phyloP scores from a whole-genome alignment of 2,329 filamentous ascomycete genomes.

The Diaporthe citriasiana region DNA sequence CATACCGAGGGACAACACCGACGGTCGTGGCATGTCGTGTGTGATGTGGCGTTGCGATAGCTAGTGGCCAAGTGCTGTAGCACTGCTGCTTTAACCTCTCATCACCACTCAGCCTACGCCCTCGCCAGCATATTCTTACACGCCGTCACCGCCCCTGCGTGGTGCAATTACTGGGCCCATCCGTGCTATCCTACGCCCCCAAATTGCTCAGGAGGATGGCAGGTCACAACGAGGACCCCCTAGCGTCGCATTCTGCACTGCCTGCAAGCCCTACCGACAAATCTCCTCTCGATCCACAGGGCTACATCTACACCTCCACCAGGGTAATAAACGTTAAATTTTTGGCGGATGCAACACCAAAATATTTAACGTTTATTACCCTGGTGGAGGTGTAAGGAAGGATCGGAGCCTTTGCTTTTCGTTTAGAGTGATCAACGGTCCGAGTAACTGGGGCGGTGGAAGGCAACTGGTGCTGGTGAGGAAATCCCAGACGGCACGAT shows the following conservation, averaged over 20 bases:
- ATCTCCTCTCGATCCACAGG: neutral
- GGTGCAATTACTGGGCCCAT: conserved; percentile 29
- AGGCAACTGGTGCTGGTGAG: neutral
- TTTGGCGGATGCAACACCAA: too few relatives aligned
- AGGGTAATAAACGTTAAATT: too few relatives aligned
- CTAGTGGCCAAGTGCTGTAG: conserved; percentile 16
- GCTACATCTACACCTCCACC: too few relatives aligned
- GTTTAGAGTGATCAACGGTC: neutral
- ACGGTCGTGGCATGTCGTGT: conserved; percentile 35
- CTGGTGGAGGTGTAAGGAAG: too few relatives aligned
- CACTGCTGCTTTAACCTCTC: neutral
- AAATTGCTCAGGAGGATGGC: conserved; percentile 32
- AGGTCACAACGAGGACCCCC: conserved; percentile 27
- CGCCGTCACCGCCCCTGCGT: conserved; percentile 37
- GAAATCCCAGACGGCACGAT: neutral
- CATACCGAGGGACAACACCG: conserved; percentile 29
- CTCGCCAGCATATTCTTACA: conserved; percentile 2
- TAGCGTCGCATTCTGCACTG: conserved; percentile 7
- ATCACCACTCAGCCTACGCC: conserved; percentile 3
- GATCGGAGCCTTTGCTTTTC: neutral
- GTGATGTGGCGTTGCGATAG: conserved; percentile 1
- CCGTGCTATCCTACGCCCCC: conserved; percentile 29
- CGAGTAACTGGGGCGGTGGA: neutral
- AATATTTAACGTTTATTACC: too few relatives aligned
- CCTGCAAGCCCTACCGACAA: conserved; percentile 7